Conservation (phyloP, 441 rosid species). For the Sinapis alba region DNA sequence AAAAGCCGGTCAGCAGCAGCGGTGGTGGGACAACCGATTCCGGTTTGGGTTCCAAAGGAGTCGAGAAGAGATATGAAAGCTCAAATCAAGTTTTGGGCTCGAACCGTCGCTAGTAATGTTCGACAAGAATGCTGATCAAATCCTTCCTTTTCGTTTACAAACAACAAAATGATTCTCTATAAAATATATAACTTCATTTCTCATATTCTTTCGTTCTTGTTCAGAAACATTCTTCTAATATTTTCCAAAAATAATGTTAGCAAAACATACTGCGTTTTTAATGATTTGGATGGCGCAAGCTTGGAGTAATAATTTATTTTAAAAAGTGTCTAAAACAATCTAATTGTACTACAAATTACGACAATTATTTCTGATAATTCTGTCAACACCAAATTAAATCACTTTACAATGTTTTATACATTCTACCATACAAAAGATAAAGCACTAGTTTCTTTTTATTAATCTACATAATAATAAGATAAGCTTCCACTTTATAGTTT, state of each 20-base stretch:
- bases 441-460: background rate
- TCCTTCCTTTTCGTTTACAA: constrained; percentile 5
- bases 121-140: constrained; percentile 50
- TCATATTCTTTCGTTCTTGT: constrained; percentile 19
- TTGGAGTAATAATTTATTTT: background rate
- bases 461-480: background rate
- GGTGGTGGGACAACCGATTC: constrained; percentile 48
- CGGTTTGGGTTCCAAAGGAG: constrained; percentile 51
- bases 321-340: background rate
- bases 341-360: background rate
- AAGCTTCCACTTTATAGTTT: background rate
- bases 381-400: background rate
- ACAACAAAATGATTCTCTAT: constrained; percentile 14
- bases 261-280: background rate
- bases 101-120: constrained; percentile 81
- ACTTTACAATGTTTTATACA: background rate
- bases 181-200: constrained; percentile 17
- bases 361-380: background rate
- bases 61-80: constrained; percentile 65
- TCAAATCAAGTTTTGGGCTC: constrained; percentile 83
- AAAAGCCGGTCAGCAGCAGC: constrained; percentile 49
- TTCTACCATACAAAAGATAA: background rate
- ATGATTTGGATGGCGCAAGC: background rate
- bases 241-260: constrained; percentile 12
- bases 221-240: background rate